Evolutionary conservation across 192 early-diverging fungal species (phyloP).

Genomic region (Umbelopsis vinacea): DNA sequence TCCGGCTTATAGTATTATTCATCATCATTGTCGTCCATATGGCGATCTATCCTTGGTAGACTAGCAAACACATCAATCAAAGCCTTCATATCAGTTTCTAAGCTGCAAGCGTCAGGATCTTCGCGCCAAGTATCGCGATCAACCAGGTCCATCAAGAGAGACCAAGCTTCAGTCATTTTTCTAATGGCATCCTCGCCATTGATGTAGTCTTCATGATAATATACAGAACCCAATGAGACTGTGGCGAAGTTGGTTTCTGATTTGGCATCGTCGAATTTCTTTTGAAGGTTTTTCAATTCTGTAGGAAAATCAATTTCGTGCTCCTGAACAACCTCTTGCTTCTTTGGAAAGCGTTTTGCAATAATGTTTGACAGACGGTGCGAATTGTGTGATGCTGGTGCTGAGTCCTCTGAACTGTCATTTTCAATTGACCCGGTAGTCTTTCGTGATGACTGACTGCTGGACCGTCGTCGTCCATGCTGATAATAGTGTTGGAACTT

Average conservation of each 20-base stretch:
- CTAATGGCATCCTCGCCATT: not conserved
- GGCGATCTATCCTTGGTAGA: slow-evolving; percentile 10
- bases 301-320: not conserved
- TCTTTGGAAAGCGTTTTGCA: slow-evolving; percentile 14
- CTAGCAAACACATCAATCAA: not conserved
- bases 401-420: not conserved
- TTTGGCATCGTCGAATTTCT: not conserved
- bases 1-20: not conserved
- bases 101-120: not conserved
- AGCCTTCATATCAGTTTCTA: not conserved
- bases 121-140: not conserved
- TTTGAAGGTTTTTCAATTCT: not conserved
- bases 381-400: not conserved
- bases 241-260: not conserved
- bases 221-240: not conserved
- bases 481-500: slow-evolving; percentile 9
- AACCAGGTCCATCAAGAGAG: slow-evolving; percentile 1
- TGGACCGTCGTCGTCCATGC: slow-evolving; percentile 12
- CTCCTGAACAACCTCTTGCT: slow-evolving; percentile 7
- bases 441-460: slow-evolving; percentile 3
- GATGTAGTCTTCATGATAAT: slow-evolving; percentile 1
- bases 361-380: not conserved
- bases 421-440: not conserved
- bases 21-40: not conserved
- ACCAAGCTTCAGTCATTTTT: slow-evolving; percentile 12